Evolutionary conservation across 2,329 filamentous ascomycete genomes (phyloP).

Genomic region (Microsporum ferrugineum): DNA sequence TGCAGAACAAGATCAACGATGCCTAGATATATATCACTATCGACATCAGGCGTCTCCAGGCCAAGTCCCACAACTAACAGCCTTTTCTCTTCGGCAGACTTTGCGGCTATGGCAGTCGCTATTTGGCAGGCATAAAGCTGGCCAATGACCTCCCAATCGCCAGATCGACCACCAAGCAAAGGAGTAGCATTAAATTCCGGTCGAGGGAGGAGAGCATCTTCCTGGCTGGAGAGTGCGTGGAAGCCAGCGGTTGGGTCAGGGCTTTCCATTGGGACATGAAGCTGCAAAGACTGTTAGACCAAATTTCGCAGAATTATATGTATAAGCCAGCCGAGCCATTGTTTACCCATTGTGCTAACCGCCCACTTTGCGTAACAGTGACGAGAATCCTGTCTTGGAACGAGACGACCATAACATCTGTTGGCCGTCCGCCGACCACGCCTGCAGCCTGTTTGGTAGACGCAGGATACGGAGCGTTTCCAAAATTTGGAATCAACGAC

Average conservation of each 20-base stretch:
- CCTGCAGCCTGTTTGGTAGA: constrained; percentile 49
- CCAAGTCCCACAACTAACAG: constrained; percentile 50
- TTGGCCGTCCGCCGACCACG: constrained; percentile 55
- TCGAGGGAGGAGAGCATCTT: constrained; percentile 58
- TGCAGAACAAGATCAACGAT: constrained; percentile 34
- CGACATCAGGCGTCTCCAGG: constrained; percentile 36
- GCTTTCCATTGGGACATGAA: constrained; percentile 26
- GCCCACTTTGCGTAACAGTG: constrained; percentile 75
- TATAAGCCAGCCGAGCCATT: neutral
- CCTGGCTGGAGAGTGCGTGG: constrained; percentile 29
- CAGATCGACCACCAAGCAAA: constrained; percentile 69
- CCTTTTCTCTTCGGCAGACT: constrained; percentile 52
- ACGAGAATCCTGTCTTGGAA: constrained; percentile 88
- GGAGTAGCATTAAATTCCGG: constrained; percentile 76
- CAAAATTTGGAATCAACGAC: neutral
- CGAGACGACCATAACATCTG: constrained; percentile 58
- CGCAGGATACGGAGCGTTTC: constrained; percentile 54
- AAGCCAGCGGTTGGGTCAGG: constrained; percentile 27
- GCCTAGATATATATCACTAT: constrained; percentile 33
- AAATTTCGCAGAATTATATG: neutral
- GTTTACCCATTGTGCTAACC: constrained; percentile 80
- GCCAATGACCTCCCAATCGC: constrained; percentile 68
- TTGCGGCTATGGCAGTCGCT: constrained; percentile 63
- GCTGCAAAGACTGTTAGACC: constrained; percentile 13
- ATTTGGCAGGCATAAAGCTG: constrained; percentile 86